A percentile compares a stretch with the other conserved stretches of the same genome.
These are phyloP conservation scores for Cladophialophora exuberans DNA, from an alignment of 2,329 filamentous ascomycete species.

Conservation along the genomic window DNA sequence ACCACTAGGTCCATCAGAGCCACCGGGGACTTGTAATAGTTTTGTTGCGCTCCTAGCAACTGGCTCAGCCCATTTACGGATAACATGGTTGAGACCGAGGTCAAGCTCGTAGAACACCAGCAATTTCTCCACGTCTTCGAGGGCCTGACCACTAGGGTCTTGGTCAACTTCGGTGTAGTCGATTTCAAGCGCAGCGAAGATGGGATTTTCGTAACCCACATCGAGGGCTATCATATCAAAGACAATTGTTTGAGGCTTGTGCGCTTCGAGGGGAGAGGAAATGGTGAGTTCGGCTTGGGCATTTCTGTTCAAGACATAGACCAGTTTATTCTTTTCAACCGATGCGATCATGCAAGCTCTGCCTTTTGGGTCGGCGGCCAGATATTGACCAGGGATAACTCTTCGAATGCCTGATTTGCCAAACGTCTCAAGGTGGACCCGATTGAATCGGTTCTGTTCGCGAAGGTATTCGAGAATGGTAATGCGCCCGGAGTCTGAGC, in stretches of 20 bases:
- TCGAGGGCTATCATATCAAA: constrained; percentile 87
- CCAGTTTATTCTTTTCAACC: constrained; percentile 98
- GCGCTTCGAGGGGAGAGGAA: constrained; percentile 93
- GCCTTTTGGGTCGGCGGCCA: constrained; percentile 93
- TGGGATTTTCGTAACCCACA: constrained; percentile 94
- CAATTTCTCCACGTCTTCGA: constrained; percentile 81
- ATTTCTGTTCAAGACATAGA: constrained; percentile 96
- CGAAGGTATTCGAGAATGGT: constrained; percentile 91
- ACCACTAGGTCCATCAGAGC: constrained; percentile 89
- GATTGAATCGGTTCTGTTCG: constrained; percentile 81
- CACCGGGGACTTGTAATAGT: constrained; percentile 93
- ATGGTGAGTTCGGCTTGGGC: constrained; percentile 93
- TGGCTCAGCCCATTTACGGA: constrained; percentile 92
- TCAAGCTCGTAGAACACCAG: constrained; percentile 98
- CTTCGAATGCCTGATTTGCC: constrained; percentile 94
- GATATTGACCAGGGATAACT: constrained; percentile 92
- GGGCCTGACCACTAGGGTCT: constrained; percentile 82
- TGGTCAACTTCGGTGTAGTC: constrained; percentile 92
- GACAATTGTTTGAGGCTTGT: constrained; percentile 88
- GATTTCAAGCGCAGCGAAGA: constrained; percentile 92
- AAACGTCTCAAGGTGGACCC: constrained; percentile 94
- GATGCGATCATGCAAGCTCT: constrained; percentile 93
- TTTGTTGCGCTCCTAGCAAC: constrained; percentile 88
- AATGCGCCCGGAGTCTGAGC: constrained; percentile 93
- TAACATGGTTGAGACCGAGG: constrained; percentile 93